Evolutionary conservation across 2,329 filamentous ascomycete genomes (phyloP), one percentile per base, ranked within the genome.

Genomic region (Cyclaneusma minus): DNA sequence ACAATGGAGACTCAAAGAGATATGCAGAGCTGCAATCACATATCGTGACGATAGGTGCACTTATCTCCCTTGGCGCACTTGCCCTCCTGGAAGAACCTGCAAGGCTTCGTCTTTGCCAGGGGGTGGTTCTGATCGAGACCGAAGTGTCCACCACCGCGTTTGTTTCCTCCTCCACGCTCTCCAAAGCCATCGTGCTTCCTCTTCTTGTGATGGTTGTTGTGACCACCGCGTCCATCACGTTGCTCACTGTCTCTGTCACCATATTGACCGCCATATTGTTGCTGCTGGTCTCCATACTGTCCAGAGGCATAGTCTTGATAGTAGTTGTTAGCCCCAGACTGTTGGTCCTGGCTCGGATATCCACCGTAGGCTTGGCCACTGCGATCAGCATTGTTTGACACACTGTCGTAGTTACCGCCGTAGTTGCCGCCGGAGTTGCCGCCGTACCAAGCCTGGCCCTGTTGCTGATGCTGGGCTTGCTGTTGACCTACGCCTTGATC

Each of bases 1-100:
- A 28, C 32, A 39, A 42, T 39, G 11, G 25, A 38, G 25, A 34
- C 27, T 26, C 21, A 23, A 22, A 20, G 13, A 30, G 11, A 8
- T 15, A 16, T 15, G 22, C 7, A 7, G 11, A n/a, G 14, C 13
- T 29, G 25, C 27, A 11, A 12, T 17, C 17, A 26, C n/a, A n/a
- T n/a, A 21, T 79, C 72, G 43, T 83, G 77, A 29, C 75, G 62
- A 48, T 76, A 83, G 3, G 76, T 81, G 53, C 77, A 82, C 41
- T 71, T 70, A 18, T 76, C 72, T 13, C 77, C 77, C 44, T 80
- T 74, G 5, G 67, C 68, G 50, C 77, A 82, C 43, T 72, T 73
- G 9, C 76, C 76, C 43, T 77, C 67, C 31, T 67, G 61, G 58
- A 61, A 82, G 47, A 80, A 83, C 12, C 63, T 64, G 47, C 77